Percentiles rank a stretch among this genome's conserved stretches.
Conservation (phyloP, 306 rosid genomes). For the Sesbania bispinosa region DNA sequence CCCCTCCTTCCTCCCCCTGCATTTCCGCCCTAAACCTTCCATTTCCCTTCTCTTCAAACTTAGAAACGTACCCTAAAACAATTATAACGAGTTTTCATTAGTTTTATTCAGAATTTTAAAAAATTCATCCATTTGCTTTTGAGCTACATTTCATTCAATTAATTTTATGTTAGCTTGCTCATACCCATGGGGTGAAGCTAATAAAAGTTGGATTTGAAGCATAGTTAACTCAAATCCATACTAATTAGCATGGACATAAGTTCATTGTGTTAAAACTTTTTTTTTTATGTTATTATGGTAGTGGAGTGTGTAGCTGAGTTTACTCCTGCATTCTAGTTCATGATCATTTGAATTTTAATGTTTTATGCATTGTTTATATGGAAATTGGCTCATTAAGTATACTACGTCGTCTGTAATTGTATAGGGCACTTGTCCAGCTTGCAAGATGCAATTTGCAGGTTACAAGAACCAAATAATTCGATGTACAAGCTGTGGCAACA, state of each 20-base stretch:
- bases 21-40: no score
- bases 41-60: no score
- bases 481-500: conserved; percentile 82
- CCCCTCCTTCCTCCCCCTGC: no score
- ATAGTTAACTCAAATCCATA: not conserved
- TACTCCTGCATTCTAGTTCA: not conserved
- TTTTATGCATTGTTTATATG: not conserved
- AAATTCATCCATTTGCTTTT: not conserved
- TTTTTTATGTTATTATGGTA: not conserved
- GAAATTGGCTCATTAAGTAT: conserved; percentile 11
- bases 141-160: not conserved
- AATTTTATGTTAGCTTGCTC: not conserved
- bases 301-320: not conserved
- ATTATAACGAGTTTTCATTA: not conserved
- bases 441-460: conserved; percentile 80
- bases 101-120: not conserved
- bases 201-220: not conserved
- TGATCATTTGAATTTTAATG: not conserved
- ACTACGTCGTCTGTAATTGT: not conserved
- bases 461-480: conserved; percentile 75
- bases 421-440: conserved; percentile 94
- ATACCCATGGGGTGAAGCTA: not conserved
- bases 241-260: not conserved
- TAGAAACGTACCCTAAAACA: no score
- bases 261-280: not conserved